These are phyloP conservation scores for Monosporascus sp. DNA, from an alignment of 2,329 filamentous ascomycete genomes.

Conservation along the genomic window DNA sequence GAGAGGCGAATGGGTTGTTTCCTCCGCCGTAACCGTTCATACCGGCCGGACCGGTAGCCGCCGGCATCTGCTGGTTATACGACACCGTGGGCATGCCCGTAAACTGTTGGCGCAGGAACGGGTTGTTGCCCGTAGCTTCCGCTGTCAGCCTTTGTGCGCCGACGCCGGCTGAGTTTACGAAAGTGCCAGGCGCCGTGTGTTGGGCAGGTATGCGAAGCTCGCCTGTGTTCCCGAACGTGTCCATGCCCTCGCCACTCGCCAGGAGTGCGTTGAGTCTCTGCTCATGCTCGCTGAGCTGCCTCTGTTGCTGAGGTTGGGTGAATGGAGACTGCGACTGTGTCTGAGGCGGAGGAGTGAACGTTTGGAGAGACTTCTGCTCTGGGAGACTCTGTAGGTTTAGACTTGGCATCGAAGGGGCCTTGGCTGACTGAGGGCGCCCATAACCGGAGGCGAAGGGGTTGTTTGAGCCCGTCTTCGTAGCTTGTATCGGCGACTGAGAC, in stretches of 20 bases:
- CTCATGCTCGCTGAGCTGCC: slow-evolving; percentile 56
- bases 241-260: slow-evolving; percentile 82
- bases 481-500: slow-evolving; percentile 60
- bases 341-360: slow-evolving; percentile 31
- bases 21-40: slow-evolving; percentile 43
- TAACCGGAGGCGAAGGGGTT: slow-evolving; percentile 88
- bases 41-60: slow-evolving; percentile 51
- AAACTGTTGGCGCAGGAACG: slow-evolving; percentile 79
- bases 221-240: slow-evolving; percentile 97
- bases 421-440: slow-evolving; percentile 53
- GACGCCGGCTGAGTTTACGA: slow-evolving; percentile 89
- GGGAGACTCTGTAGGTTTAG: slow-evolving; percentile 58
- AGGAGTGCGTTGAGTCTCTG: slow-evolving; percentile 82
- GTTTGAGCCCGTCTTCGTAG: slow-evolving; percentile 90
- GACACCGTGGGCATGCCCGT: slow-evolving; percentile 65
- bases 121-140: slow-evolving; percentile 78
- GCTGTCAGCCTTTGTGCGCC: slow-evolving; percentile 65
- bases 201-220: slow-evolving; percentile 92
- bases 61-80: slow-evolving; percentile 49
- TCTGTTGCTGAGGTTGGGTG: slow-evolving; percentile 43
- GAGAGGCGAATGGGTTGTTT: slow-evolving; percentile 53
- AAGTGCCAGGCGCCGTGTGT: slow-evolving; percentile 92
- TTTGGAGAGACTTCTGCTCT: slow-evolving; percentile 74
- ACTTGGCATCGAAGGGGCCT: slow-evolving; percentile 57
- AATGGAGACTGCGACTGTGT: slow-evolving; percentile 32